phyloP scores from a whole-genome alignment of 2,329 filamentous ascomycete genomes.

The Dactylellina parvicollis region DNA sequence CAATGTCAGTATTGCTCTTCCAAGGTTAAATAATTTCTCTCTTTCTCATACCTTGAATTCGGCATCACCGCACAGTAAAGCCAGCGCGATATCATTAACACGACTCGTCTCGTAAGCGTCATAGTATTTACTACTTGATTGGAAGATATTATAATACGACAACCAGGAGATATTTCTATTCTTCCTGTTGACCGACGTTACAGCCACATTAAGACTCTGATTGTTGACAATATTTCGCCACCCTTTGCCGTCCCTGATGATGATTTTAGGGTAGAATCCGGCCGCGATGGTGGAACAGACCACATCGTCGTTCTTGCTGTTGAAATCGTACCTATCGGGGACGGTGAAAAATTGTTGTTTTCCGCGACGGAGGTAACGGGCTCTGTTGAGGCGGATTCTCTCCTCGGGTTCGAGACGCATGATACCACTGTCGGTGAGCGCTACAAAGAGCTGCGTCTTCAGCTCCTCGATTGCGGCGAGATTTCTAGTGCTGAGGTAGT shows the following conservation, averaged over 20 bases:
- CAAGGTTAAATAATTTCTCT: not conserved
- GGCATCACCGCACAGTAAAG: conserved; percentile 85
- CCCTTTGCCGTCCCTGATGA: conserved; percentile 83
- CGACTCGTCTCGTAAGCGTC: conserved; percentile 90
- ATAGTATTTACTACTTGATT: conserved; percentile 79
- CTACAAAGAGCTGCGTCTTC: conserved; percentile 87
- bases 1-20: not conserved
- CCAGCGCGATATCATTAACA: conserved; percentile 82
- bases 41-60: conserved; percentile 76
- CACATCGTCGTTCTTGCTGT: conserved; percentile 82
- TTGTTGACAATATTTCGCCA: conserved; percentile 94
- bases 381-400: conserved; percentile 72
- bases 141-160: conserved; percentile 98
- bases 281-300: conserved; percentile 85
- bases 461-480: conserved; percentile 93
- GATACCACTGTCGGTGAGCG: conserved; percentile 85
- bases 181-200: conserved; percentile 86
- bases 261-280: conserved; percentile 94
- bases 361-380: conserved; percentile 60
- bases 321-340: conserved; percentile 76
- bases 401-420: conserved; percentile 79
- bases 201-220: conserved; percentile 85
- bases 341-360: conserved; percentile 80
- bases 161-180: conserved; percentile 75
- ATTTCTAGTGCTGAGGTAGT: conserved; percentile 89